Percentiles rank a stretch among this genome's conserved stretches.
Evolutionary conservation across 176 grass and related monocot genomes (phyloP).

Genomic region (Cenchrus fungigraminus): DNA sequence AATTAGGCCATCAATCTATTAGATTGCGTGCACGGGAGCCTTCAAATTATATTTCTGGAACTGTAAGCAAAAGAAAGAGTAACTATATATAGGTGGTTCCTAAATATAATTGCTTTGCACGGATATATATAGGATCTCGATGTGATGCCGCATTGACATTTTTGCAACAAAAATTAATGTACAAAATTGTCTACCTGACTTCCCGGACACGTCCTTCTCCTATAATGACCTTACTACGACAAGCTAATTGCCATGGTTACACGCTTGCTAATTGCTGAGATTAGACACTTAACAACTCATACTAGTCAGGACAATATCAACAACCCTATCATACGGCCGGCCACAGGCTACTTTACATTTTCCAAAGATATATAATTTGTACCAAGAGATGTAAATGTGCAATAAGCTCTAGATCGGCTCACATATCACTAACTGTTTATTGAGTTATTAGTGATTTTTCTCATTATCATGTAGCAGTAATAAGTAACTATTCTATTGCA

Average conservation of each 20-base stretch:
- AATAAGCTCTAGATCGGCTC: too few species aligned
- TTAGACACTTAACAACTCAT: not conserved
- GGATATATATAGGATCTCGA: not conserved
- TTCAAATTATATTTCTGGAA: constrained; percentile 22
- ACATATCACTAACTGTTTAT: too few species aligned
- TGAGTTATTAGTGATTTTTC: too few species aligned
- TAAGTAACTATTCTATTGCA: too few species aligned
- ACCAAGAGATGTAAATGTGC: too few species aligned
- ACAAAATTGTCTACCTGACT: not conserved
- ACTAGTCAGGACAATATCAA: not conserved
- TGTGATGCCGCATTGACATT: not conserved
- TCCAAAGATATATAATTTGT: too few species aligned
- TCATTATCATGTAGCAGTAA: too few species aligned
- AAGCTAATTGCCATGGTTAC: not conserved
- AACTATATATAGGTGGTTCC: not conserved
- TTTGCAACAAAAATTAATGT: not conserved
- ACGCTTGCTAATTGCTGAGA: not conserved
- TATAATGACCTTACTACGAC: not conserved
- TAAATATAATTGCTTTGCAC: not conserved
- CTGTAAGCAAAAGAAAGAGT: constrained; percentile 1
- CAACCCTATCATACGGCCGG: not conserved
- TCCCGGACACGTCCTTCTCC: not conserved
- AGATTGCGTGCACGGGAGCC: not conserved
- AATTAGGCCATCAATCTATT: not conserved
- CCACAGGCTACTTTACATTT: too few species aligned